Evolutionary conservation across 805 yeast species (phyloP), one percentile per base, ranked within the genome.

Genomic region (Barnettozyma pratensis): DNA sequence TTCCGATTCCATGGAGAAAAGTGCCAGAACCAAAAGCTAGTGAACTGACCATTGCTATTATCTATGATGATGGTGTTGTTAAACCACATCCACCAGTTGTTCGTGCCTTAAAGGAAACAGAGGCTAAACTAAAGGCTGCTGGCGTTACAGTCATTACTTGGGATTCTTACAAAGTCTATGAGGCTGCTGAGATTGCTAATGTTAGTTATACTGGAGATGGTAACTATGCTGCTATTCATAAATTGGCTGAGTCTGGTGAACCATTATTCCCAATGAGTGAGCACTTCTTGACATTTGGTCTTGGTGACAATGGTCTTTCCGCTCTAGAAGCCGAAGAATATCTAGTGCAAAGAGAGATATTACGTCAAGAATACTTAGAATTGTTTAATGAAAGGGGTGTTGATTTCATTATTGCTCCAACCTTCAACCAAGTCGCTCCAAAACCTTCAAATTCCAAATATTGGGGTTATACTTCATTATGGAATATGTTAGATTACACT

Each of bases 381-480:
- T 74, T 68, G 59, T 72, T 85, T 60, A 71, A 76, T 50, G 64
- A 74, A 27, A 72, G 80, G 59, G 74, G 75, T 45, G 74, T 85
- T 42, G 91, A 86, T 59, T 78, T 82, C 58, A 73, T 86, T 50
- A 65, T 86, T 41, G 76, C 85, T 45, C 91, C 92, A 51, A 76
- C 81, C 6, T 80, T 82, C 64, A 77, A 76, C 48, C 83, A 84
- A 53, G 82, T 81, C 44, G 88, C 94, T n/a, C 87, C 89, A 40
- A 75, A 74, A 46, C 79, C 85, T 26, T 78, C 76, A 42, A 72
- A 75, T 45, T 75, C 84, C 6, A 78, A 76, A 63, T 84, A 84
- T 66, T 87, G 94, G 91, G 85, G 91, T 4, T 87, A 87, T 71
- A 85, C 92, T 6, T 69, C 89, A 3, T 72, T 84, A 53, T 87